These are phyloP conservation scores for Ophiostoma angusticollis DNA, from an alignment of 2,329 filamentous ascomycete species.

Conservation along the genomic window DNA sequence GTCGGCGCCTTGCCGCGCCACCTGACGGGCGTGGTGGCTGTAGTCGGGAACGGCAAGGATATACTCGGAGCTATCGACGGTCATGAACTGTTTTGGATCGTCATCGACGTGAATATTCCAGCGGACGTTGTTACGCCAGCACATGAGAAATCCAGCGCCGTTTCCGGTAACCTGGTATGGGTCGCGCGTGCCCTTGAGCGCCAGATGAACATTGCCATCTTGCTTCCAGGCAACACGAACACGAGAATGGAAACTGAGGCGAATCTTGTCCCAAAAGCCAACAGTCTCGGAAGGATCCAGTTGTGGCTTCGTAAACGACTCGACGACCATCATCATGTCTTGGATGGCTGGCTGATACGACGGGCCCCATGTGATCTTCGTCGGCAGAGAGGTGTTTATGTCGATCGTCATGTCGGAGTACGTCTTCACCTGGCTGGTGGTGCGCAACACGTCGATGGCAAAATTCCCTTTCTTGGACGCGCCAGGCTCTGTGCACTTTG, in stretches of 20 bases:
- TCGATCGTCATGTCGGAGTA: slow-evolving; percentile 88
- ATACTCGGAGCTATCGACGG: slow-evolving; percentile 88
- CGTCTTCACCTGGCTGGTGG: slow-evolving; percentile 88
- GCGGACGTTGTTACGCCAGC: slow-evolving; percentile 87
- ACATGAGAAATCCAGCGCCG: slow-evolving; percentile 94
- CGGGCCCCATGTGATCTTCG: slow-evolving; percentile 90
- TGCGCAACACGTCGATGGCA: slow-evolving; percentile 74
- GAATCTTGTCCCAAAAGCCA: slow-evolving; percentile 98
- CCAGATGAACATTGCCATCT: slow-evolving; percentile 87
- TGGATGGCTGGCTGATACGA: slow-evolving; percentile 97
- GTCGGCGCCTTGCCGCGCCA: slow-evolving; percentile 36
- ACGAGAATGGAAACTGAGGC: slow-evolving; percentile 84
- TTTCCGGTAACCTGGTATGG: slow-evolving; percentile 88
- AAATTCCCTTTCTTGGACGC: slow-evolving; percentile 52
- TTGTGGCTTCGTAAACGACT: slow-evolving; percentile 93
- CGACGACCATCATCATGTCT: slow-evolving; percentile 99
- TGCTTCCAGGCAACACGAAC: slow-evolving; percentile 85
- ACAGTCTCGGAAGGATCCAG: slow-evolving; percentile 86
- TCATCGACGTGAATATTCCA: slow-evolving; percentile 76
- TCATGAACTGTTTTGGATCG: slow-evolving; percentile 88
- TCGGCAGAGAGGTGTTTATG: slow-evolving; percentile 85
- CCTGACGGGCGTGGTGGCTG: slow-evolving; percentile 69
- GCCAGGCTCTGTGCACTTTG: slow-evolving; percentile 44
- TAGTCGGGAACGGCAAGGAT: slow-evolving; percentile 91
- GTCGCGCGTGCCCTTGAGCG: slow-evolving; percentile 82